Base-by-base conservation (phyloP, 495 filamentous ascomycete genomes). In the Platismatia glauca region DNA sequence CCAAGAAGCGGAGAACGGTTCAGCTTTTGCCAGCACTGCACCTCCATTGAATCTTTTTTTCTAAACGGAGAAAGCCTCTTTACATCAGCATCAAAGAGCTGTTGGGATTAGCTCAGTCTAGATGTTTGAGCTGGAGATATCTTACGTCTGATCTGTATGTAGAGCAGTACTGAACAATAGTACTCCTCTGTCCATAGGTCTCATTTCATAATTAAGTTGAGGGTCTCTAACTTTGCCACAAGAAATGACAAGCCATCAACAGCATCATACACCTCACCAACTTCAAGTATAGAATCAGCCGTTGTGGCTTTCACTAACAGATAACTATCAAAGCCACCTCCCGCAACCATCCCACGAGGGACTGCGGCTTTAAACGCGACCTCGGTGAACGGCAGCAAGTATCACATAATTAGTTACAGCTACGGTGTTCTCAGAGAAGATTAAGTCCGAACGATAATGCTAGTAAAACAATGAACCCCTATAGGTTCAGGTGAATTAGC, bases 61-160 rank as follows among this genome's bases (percentile, higher is more conserved):
- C n/a, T n/a, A n/a, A n/a, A n/a, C n/a, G n/a, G n/a, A n/a, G n/a
- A n/a, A n/a, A n/a, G n/a, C n/a, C n/a, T n/a, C n/a, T n/a, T n/a
- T n/a, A n/a, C n/a, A n/a, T n/a, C n/a, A 62, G 60, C 57, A 34
- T 59, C 12, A 46, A 34, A 52, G 48, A 52, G 24, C 48, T 52
- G 8, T 29, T 52, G 13, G 18, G 48, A 52, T 52, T 18, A 52
- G 27, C 48, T 52, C 31, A 52, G 31, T 31, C 13, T 20, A 31
- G 27, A 52, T 52, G 3, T 52, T 52, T 31, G 4, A 52, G 13
- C 18, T 31, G 31, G 22, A 7, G 24, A 52, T 52, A 52, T 52
- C 9, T 31, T 52, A 52, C 24, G 48, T 52, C 48, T 52, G 12
- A 18, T 52, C 48, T 52, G 13, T 52, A 31, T 52, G 29, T 20